These are phyloP conservation scores for Populus davidiana DNA, from an alignment of 345 rosid genomes.

Conservation along the genomic window DNA sequence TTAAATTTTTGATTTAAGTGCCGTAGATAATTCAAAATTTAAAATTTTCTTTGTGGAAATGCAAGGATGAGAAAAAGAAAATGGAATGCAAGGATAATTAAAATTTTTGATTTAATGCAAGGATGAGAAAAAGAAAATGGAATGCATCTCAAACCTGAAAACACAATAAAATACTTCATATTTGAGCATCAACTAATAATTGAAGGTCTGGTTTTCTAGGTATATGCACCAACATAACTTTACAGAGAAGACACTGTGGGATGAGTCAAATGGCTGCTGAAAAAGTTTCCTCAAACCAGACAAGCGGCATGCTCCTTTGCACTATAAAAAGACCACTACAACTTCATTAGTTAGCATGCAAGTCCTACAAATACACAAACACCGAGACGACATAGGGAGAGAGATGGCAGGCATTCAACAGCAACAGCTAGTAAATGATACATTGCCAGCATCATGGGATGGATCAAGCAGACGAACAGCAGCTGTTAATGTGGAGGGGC, in stretches of 20 bases:
- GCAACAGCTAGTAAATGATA: constrained; percentile 11
- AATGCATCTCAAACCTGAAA: not conserved
- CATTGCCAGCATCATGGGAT: constrained; percentile 9
- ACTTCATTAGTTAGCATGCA: not conserved
- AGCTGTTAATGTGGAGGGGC: constrained; percentile 26
- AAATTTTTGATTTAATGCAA: too few relatives aligned
- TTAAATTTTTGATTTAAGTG: too few relatives aligned
- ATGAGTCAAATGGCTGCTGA: not conserved
- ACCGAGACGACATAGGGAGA: not conserved
- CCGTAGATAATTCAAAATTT: too few relatives aligned
- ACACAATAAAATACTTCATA: not conserved
- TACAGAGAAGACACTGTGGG: not conserved
- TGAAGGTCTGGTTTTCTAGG: not conserved
- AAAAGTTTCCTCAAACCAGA: not conserved
- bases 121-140: not conserved
- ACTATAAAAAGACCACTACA: not conserved
- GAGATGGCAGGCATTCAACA: constrained; percentile 27
- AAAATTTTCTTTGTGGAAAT: too few relatives aligned
- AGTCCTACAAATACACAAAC: not conserved
- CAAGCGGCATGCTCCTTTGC: not conserved
- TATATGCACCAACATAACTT: not conserved
- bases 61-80: not conserved
- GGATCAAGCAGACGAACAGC: constrained; percentile 41
- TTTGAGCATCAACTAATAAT: not conserved
- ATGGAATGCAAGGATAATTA: not conserved